These are phyloP conservation scores for Umbelopsis sp. DNA, from an alignment of 192 early-diverging fungal species.

Conservation along the genomic window DNA sequence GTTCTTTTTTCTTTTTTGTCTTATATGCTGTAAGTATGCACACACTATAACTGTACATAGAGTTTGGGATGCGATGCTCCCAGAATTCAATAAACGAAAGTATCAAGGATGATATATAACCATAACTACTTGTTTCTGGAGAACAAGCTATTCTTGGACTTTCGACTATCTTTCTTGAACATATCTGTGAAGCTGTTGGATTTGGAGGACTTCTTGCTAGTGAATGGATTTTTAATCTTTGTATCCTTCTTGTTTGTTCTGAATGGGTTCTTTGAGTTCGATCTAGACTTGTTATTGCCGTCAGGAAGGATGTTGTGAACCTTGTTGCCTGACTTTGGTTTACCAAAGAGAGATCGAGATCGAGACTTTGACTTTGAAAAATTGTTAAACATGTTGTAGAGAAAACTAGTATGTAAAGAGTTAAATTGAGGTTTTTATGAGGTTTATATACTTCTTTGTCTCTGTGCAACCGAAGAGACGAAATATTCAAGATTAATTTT, in stretches of 20 bases:
- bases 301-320: background rate
- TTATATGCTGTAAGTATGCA: background rate
- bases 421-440: background rate
- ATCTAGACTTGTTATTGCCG: background rate
- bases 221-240: background rate
- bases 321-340: conserved; percentile 3
- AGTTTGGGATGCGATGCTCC: background rate
- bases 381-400: background rate
- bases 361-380: background rate
- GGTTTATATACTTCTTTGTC: background rate
- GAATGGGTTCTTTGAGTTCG: background rate
- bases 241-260: background rate
- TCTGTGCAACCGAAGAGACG: background rate
- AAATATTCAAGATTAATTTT: background rate
- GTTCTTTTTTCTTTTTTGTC: background rate
- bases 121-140: background rate
- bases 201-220: background rate
- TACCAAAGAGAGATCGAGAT: conserved; percentile 8
- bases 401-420: background rate
- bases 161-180: background rate
- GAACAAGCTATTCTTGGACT: conserved; percentile 1
- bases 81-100: background rate
- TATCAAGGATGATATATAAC: background rate
- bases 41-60: background rate
- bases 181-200: conserved; percentile 11